Evolutionary conservation across 2,329 filamentous ascomycete species (phyloP).

Genomic region (Aureobasidium lini): DNA sequence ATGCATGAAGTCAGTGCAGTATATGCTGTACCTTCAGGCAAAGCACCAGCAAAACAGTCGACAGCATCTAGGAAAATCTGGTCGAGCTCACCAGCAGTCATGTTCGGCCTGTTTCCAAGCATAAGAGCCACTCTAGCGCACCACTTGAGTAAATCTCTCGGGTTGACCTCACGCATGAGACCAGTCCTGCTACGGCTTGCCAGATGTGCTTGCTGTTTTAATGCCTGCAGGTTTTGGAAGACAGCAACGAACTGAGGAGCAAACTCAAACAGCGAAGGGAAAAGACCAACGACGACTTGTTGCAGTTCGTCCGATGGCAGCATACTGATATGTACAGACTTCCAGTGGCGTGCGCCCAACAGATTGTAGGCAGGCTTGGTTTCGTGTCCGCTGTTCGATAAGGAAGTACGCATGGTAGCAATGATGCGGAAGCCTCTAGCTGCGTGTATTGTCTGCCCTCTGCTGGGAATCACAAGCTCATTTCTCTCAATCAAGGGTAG

Average conservation of each 20-base stretch:
- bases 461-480: conserved; percentile 83
- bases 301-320: conserved; percentile 64
- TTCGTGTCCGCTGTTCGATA: conserved; percentile 61
- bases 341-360: conserved; percentile 83
- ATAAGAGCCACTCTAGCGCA: conserved; percentile 67
- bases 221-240: conserved; percentile 39
- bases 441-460: conserved; percentile 78
- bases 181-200: conserved; percentile 45
- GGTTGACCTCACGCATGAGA: conserved; percentile 55
- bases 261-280: conserved; percentile 58
- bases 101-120: conserved; percentile 53
- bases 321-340: conserved; percentile 60
- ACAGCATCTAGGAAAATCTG: conserved; percentile 89
- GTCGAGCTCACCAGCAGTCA: conserved; percentile 63
- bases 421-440: conserved; percentile 82
- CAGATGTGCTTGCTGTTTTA: conserved; percentile 38
- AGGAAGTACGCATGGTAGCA: conserved; percentile 72
- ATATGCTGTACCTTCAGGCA: conserved; percentile 59
- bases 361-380: conserved; percentile 60
- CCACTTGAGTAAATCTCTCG: conserved; percentile 85
- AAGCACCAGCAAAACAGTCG: conserved; percentile 82
- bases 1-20: conserved; percentile 59
- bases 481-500: conserved; percentile 86
- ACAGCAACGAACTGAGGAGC: conserved; percentile 50
- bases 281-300: conserved; percentile 62